These are phyloP conservation scores for Prunus mira DNA, from an alignment of 306 rosid genomes.

Conservation along the genomic window DNA sequence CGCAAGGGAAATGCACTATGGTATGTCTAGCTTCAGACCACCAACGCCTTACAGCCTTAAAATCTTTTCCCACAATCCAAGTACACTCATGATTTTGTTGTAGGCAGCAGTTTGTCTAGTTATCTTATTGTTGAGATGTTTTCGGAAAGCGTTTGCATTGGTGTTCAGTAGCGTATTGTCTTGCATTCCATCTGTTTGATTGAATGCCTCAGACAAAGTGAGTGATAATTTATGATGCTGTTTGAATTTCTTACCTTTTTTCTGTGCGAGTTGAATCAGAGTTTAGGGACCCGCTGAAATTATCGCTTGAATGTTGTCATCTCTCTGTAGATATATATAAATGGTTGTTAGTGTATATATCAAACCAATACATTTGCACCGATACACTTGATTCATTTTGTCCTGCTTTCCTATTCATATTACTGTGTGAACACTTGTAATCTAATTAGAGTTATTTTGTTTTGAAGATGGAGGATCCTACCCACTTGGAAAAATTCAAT, in stretches of 20 bases:
- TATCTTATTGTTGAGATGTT: not conserved
- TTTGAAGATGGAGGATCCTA: constrained; percentile 79
- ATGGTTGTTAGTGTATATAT: not conserved
- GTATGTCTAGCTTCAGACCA: constrained; percentile 24
- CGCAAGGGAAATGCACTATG: constrained; percentile 84
- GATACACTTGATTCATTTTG: no score
- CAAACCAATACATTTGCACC: not conserved
- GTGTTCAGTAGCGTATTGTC: not conserved
- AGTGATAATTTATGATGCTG: not conserved
- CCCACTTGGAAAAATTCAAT: constrained; percentile 71
- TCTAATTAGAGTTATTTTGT: constrained; percentile 5
- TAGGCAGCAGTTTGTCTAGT: not conserved
- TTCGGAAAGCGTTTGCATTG: not conserved
- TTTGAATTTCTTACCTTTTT: not conserved
- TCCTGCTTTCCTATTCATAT: not conserved
- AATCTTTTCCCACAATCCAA: not conserved
- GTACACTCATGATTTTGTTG: not conserved
- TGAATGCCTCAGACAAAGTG: constrained; percentile 26
- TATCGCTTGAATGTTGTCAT: not conserved
- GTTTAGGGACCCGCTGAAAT: not conserved
- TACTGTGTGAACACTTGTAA: not conserved
- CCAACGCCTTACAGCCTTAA: not conserved
- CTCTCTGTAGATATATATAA: not conserved
- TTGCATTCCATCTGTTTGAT: constrained; percentile 45
- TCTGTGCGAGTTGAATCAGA: not conserved